A percentile compares a stretch with the other conserved stretches of the same genome.
These are phyloP conservation scores for Hymenoscyphus salicellus DNA, from an alignment of 2,329 filamentous ascomycete species.

Conservation along the genomic window DNA sequence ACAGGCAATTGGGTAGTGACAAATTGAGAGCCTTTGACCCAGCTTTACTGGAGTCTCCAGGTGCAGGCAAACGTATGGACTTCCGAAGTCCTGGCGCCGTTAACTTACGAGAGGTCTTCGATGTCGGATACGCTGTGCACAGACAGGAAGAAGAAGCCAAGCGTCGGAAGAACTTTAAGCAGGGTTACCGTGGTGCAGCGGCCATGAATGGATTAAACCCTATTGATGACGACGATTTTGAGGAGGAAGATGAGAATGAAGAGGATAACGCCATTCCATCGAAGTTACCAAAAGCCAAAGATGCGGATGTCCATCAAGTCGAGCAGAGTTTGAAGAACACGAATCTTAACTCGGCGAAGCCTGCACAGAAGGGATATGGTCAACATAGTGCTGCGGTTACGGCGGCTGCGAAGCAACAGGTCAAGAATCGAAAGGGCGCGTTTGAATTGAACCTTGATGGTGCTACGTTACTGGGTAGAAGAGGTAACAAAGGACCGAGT, in stretches of 20 bases:
- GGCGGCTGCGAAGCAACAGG: conserved; percentile 77
- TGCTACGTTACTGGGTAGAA: conserved; percentile 78
- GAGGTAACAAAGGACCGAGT: conserved; percentile 48
- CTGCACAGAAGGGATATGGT: conserved; percentile 66
- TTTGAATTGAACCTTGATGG: conserved; percentile 93
- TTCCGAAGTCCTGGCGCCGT: conserved; percentile 94
- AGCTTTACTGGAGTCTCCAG: conserved; percentile 53
- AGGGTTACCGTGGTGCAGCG: conserved; percentile 63
- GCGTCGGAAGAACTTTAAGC: conserved; percentile 76
- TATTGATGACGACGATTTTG: conserved; percentile 61
- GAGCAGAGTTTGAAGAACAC: conserved; percentile 86
- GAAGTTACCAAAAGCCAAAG: conserved; percentile 66
- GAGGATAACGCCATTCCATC: conserved; percentile 52
- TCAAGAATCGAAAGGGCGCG: conserved; percentile 68
- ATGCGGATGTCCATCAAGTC: conserved; percentile 62
- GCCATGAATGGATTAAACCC: conserved; percentile 65
- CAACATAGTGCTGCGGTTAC: conserved; percentile 84
- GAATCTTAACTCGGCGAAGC: conserved; percentile 64
- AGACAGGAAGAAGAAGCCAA: conserved; percentile 95
- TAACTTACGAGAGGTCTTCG: conserved; percentile 94
- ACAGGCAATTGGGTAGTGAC: conserved; percentile 29
- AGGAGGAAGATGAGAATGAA: conserved; percentile 65
- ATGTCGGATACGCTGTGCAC: conserved; percentile 97
- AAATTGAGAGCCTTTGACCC: conserved; percentile 57
- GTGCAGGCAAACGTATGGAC: conserved; percentile 69